Percentiles rank a stretch among this genome's conserved stretches.
Evolutionary conservation across 169 alveolate genomes (phyloP).

Genomic region (Babesia bigemina): DNA sequence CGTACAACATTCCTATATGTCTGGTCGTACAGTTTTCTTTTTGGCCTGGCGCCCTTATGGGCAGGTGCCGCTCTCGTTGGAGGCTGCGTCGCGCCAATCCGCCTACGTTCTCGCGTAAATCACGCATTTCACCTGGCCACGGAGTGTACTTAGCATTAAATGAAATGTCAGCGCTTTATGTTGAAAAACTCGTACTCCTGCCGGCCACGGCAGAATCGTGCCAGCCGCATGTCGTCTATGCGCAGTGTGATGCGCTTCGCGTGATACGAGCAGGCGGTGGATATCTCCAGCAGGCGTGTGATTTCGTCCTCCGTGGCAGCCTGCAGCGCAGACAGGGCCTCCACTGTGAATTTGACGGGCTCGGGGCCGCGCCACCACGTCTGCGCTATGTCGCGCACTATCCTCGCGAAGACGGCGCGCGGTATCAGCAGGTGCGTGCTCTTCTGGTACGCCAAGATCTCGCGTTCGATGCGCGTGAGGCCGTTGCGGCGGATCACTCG

Average conservation of each 20-base stretch:
- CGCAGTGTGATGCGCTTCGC: constrained; percentile 68
- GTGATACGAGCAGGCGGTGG: constrained; percentile 68
- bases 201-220: constrained; percentile 71
- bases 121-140: too few relatives aligned
- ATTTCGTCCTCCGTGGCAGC: constrained; percentile 73
- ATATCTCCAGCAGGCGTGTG: constrained; percentile 56
- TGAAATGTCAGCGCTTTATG: constrained; percentile 2
- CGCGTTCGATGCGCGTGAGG: constrained; percentile 69
- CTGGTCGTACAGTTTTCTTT: background rate
- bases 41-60: background rate
- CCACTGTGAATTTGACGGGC: constrained; percentile 68
- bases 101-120: too few relatives aligned
- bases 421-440: constrained; percentile 69
- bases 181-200: constrained; percentile 64
- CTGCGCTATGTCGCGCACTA: constrained; percentile 70
- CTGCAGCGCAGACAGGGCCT: constrained; percentile 69
- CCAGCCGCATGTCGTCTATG: constrained; percentile 70
- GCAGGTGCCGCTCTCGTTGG: background rate
- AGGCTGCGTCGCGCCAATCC: too few relatives aligned
- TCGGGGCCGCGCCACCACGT: constrained; percentile 64
- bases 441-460: constrained; percentile 67
- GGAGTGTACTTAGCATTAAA: too few relatives aligned
- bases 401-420: constrained; percentile 63
- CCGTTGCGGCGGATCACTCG: constrained; percentile 29
- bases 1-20: background rate